A percentile compares a stretch with the other conserved stretches of the same genome.
Evolutionary conservation across 2,329 filamentous ascomycete genomes (phyloP).

Genomic region (Thielaviopsis populi): DNA sequence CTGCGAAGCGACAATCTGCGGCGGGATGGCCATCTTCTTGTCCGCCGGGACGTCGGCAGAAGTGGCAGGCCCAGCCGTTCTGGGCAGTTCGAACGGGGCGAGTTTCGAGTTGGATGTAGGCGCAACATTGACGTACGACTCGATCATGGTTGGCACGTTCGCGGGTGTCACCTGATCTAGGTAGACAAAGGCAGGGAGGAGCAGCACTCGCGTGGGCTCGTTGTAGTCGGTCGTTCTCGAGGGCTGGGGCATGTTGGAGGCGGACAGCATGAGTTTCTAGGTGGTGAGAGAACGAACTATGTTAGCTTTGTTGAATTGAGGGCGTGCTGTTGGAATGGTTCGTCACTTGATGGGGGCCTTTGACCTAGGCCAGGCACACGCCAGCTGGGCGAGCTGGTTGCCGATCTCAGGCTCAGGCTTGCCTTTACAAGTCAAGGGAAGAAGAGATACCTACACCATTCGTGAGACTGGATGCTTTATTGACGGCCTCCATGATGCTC

Average conservation of each 20-base stretch:
- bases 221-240: slow-evolving; percentile 46
- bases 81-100: slow-evolving; percentile 26
- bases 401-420: too few relatives aligned
- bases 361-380: background rate
- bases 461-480: slow-evolving; percentile 38
- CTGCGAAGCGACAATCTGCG: slow-evolving; percentile 28
- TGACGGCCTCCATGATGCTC: slow-evolving; percentile 66
- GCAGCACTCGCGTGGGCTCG: slow-evolving; percentile 60
- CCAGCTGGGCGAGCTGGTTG: too few relatives aligned
- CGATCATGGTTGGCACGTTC: slow-evolving; percentile 56
- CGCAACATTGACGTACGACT: slow-evolving; percentile 50
- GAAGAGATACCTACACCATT: slow-evolving; percentile 46
- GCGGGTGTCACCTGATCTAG: slow-evolving; percentile 71
- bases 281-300: background rate
- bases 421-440: too few relatives aligned
- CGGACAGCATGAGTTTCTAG: slow-evolving; percentile 76
- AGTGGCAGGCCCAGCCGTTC: slow-evolving; percentile 23
- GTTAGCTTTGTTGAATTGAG: background rate
- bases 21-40: background rate
- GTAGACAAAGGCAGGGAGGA: slow-evolving; percentile 72
- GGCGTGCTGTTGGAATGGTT: background rate
- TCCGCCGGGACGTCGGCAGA: slow-evolving; percentile 22
- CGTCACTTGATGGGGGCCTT: background rate
- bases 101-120: slow-evolving; percentile 62
- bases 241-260: slow-evolving; percentile 77